A percentile compares a stretch with the other conserved stretches of the same genome.
These are phyloP conservation scores for Colletotrichum simmondsii DNA, from an alignment of 2,329 filamentous ascomycete species.

Conservation along the genomic window DNA sequence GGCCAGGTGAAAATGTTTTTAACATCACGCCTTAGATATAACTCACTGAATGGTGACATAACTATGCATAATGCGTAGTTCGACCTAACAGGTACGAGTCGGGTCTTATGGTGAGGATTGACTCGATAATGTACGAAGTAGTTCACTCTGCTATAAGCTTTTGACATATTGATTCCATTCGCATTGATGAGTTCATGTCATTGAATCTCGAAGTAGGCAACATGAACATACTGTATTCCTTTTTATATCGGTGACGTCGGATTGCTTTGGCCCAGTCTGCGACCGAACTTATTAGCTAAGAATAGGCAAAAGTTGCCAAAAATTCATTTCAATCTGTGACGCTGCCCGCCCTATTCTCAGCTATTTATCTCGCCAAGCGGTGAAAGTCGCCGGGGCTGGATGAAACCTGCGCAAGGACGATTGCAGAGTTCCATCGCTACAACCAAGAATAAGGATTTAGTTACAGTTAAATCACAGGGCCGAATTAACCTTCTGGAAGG, in stretches of 20 bases:
- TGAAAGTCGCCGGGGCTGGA: neutral
- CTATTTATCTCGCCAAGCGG: constrained; percentile 18
- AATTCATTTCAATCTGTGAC: neutral
- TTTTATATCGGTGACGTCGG: neutral
- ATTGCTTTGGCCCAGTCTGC: neutral
- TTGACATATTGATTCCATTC: neutral
- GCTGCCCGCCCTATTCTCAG: neutral
- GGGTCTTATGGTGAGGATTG: too few species aligned
- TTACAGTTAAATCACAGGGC: constrained; percentile 16
- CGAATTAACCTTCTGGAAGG: constrained; percentile 31
- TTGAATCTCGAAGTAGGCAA: neutral
- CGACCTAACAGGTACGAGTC: neutral
- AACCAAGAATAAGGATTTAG: neutral
- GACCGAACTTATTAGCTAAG: neutral
- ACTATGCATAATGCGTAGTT: neutral
- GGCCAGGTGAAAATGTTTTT: too few species aligned
- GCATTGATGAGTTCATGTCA: neutral
- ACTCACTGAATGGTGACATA: neutral
- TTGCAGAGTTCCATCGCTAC: constrained; percentile 14
- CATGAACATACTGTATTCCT: neutral
- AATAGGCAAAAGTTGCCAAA: constrained; percentile 48
- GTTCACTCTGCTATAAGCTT: too few species aligned
- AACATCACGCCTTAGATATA: too few species aligned
- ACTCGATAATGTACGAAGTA: too few species aligned
- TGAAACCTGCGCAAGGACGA: constrained; percentile 14